Conservation (phyloP, 768 basidiomycete species). For the Aureoboletus auriporus region DNA sequence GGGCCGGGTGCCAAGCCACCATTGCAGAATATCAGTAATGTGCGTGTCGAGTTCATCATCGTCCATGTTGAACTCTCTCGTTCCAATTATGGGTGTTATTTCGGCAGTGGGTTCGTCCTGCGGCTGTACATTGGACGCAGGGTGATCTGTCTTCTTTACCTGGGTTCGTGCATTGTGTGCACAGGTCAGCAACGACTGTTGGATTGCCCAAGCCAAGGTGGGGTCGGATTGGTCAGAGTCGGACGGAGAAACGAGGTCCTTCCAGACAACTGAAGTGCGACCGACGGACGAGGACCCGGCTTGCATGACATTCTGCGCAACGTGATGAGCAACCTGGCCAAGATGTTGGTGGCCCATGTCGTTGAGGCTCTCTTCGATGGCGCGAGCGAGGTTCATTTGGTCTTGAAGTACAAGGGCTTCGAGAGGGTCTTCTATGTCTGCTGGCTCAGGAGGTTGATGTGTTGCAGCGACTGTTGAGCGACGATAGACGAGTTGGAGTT, state of each 20-base stretch:
- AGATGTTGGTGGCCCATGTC: constrained; percentile 15
- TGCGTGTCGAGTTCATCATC: constrained; percentile 48
- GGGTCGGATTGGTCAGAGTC: constrained; percentile 11
- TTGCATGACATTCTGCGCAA: constrained; percentile 6
- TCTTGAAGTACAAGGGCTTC: constrained; percentile 28
- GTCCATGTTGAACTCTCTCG: constrained; percentile 54
- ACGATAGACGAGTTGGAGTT: constrained; percentile 41
- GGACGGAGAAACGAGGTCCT: constrained; percentile 5
- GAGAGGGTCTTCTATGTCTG: constrained; percentile 10
- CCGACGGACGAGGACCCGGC: constrained; percentile 3
- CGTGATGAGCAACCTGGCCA: constrained; percentile 3
- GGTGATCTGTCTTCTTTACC: too few relatives aligned
- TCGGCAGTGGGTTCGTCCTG: not conserved
- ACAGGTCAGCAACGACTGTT: constrained; percentile 21
- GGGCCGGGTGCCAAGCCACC: constrained; percentile 72
- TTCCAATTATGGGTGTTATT: constrained; percentile 56
- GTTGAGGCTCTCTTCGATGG: constrained; percentile 44
- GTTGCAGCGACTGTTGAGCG: constrained; percentile 7
- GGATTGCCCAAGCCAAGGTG: constrained; percentile 29
- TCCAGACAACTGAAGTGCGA: constrained; percentile 3
- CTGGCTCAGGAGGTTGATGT: not conserved
- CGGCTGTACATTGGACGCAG: not conserved
- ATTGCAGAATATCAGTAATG: constrained; percentile 53
- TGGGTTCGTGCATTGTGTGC: not conserved
- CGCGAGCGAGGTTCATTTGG: constrained; percentile 40